A percentile compares a stretch with the other conserved stretches of the same genome.
Evolutionary conservation across 1,284 basidiomycete species (phyloP).

Genomic region (Puccinia brachypodii): DNA sequence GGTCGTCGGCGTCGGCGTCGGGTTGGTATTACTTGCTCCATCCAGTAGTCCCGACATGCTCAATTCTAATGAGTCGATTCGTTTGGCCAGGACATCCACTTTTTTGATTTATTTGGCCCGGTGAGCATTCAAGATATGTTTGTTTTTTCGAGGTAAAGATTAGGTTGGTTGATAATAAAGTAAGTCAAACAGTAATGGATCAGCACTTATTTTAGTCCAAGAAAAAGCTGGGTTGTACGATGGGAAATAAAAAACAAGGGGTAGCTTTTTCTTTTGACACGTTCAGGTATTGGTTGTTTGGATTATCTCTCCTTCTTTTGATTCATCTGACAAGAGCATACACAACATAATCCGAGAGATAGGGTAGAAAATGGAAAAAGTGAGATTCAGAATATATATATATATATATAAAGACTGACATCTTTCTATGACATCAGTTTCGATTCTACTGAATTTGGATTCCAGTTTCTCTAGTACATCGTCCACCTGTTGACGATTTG

Average conservation of each 20-base stretch:
- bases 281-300: too few relatives aligned
- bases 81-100: conserved; percentile 33
- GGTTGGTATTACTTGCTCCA: conserved; percentile 21
- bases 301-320: too few relatives aligned
- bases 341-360: too few relatives aligned
- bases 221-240: too few relatives aligned
- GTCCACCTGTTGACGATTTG: conserved; percentile 19
- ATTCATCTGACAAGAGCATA: background rate
- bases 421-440: conserved; percentile 34
- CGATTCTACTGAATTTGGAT: conserved; percentile 28
- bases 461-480: conserved; percentile 38
- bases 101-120: background rate
- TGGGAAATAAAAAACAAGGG: background rate
- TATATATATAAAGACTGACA: conserved; percentile 18
- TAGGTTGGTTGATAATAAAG: too few relatives aligned
- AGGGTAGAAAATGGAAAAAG: too few relatives aligned
- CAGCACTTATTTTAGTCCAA: too few relatives aligned
- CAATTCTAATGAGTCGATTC: conserved; percentile 41
- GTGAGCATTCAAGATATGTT: background rate
- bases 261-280: too few relatives aligned
- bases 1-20: background rate
- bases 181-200: too few relatives aligned
- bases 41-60: conserved; percentile 40
- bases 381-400: background rate
- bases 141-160: background rate